These are phyloP conservation scores for Hygrocybe coccinea DNA, from an alignment of 768 basidiomycete genomes.

Conservation along the genomic window DNA sequence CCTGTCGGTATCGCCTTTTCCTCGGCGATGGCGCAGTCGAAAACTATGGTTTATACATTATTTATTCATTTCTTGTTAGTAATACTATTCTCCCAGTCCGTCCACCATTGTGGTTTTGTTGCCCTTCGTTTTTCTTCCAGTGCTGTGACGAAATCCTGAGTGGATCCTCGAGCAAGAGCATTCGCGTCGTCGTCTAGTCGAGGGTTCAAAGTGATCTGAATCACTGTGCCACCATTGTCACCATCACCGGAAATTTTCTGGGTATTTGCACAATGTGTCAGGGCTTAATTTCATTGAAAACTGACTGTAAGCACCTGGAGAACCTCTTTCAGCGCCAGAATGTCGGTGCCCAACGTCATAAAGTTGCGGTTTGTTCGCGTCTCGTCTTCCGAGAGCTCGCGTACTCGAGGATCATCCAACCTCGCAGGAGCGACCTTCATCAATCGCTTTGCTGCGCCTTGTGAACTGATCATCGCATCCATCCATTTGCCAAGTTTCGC, in stretches of 20 bases:
- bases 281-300: background rate
- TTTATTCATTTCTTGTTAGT: background rate
- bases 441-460: slow-evolving; percentile 20
- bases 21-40: background rate
- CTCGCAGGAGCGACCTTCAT: slow-evolving; percentile 17
- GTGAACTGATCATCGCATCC: background rate
- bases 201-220: background rate
- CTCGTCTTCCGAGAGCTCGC: slow-evolving; percentile 38
- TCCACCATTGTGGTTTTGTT: slow-evolving; percentile 14
- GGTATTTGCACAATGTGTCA: background rate
- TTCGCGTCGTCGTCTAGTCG: background rate
- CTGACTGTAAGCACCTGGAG: slow-evolving; percentile 20
- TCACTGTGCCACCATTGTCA: background rate
- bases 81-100: slow-evolving; percentile 5
- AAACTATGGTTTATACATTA: background rate
- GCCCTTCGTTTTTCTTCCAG: slow-evolving; percentile 7
- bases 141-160: background rate
- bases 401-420: slow-evolving; percentile 35
- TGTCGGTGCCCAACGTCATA: slow-evolving; percentile 33
- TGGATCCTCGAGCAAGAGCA: background rate
- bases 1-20: background rate
- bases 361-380: slow-evolving; percentile 28
- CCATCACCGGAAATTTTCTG: background rate
- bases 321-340: slow-evolving; percentile 21
- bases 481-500: background rate